Base-by-base conservation (phyloP, 345 rosid genomes). In the Theobroma cacao region DNA sequence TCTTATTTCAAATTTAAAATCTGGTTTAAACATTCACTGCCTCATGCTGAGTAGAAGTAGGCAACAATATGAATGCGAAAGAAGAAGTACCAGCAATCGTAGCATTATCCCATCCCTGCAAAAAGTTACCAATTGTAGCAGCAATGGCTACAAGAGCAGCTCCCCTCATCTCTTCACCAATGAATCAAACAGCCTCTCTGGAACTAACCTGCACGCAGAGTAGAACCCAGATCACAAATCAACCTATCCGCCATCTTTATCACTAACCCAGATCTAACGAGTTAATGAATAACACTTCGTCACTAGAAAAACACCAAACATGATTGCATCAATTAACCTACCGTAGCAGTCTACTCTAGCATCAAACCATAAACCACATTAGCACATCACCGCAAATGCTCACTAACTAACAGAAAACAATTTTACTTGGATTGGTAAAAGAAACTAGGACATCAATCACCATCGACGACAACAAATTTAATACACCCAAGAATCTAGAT, bases 41-140 rank as follows among this genome's bases (percentile, higher is more conserved):
- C 50, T 56, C 24, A 31, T 11, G 31, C 48, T 68, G 26, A 48
- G 45, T 79, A 62, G 14, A 43, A 68, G 34, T 26, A 74, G 41
- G 43, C 0, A 79, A 26, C 14, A 71, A 77, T 0, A 17, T 45
- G 70, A 24, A 36, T 24, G 40, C 28, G 22, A 28, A 79, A 30
- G 64, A 15, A 38, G 20, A 74, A 80, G 74, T 86, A 96, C 99
- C 98, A 75, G 99, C 98, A 88, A 96, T 96, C 31, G 98, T 93
- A 76, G 99, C 99, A 87, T 94, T 96, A 88, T 96, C 99, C 99
- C 99, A 96, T 88, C 99, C 99, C 86, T 94, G 99, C 77, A 96
- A 89, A 85, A 96, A 94, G 89, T 91, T 96, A 66, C 99, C 99
- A 69, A 96, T 76, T 15, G 97, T 81, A 64, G 99, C 98, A 56